Evolutionary conservation across 2,329 filamentous ascomycete species (phyloP).

Genomic region (Pyrenochaeta sp.): DNA sequence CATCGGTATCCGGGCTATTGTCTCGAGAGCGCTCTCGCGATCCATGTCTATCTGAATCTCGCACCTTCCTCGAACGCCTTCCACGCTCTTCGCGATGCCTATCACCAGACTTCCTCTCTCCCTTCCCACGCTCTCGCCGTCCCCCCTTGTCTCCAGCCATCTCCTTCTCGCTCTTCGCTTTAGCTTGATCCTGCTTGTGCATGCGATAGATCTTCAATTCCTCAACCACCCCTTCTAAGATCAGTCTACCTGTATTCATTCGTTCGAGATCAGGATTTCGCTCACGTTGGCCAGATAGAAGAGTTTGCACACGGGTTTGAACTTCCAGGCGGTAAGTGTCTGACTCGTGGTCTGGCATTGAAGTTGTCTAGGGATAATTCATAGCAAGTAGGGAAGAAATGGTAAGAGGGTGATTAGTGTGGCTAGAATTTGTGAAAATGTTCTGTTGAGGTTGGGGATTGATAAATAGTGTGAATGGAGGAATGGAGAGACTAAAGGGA

Average conservation of each 20-base stretch:
- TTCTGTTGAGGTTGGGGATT: neutral
- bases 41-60: neutral
- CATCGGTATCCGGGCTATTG: neutral
- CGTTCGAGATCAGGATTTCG: constrained; percentile 15
- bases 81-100: neutral
- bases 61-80: neutral
- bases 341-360: constrained; percentile 16
- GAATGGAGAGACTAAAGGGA: too few relatives aligned
- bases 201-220: constrained; percentile 24
- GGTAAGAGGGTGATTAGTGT: neutral
- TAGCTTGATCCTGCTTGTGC: constrained; percentile 17
- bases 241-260: constrained; percentile 13
- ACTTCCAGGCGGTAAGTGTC: constrained; percentile 21
- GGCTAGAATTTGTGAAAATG: constrained; percentile 1
- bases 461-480: too few relatives aligned
- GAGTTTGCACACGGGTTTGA: constrained; percentile 19
- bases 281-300: constrained; percentile 12
- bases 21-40: constrained; percentile 1
- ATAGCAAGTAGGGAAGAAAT: neutral
- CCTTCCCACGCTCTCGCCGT: neutral
- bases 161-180: constrained; percentile 3
- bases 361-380: neutral
- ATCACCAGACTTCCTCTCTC: neutral
- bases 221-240: constrained; percentile 31
- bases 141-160: neutral